These are phyloP conservation scores for Apiospora aurea DNA, from an alignment of 2,329 filamentous ascomycete genomes.

Conservation along the genomic window DNA sequence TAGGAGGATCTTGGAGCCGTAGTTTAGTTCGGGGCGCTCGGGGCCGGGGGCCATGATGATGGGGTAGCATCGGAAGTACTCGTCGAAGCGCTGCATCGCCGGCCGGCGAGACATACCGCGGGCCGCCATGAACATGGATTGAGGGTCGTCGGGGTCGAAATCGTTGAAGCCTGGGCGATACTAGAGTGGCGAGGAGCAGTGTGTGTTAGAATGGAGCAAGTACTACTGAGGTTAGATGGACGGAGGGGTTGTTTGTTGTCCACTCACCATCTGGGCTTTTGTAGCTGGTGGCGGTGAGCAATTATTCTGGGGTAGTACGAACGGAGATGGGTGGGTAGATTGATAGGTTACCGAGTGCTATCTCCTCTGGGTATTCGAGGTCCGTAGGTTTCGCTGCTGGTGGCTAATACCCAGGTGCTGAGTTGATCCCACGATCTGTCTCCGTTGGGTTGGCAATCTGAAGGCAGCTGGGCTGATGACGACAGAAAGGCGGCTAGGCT, in stretches of 20 bases:
- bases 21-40: slow-evolving; percentile 89
- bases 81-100: slow-evolving; percentile 83
- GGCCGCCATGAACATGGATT: slow-evolving; percentile 57
- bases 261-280: slow-evolving; percentile 2
- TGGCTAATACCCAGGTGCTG: not conserved
- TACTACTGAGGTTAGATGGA: not conserved
- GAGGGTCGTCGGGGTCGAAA: slow-evolving; percentile 56
- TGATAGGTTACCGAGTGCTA: not conserved
- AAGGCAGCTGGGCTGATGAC: slow-evolving; percentile 23
- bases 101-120: slow-evolving; percentile 52
- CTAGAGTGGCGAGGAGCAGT: slow-evolving; percentile 31
- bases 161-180: slow-evolving; percentile 49
- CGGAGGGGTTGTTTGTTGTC: not conserved
- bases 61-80: slow-evolving; percentile 98
- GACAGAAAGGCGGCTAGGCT: slow-evolving; percentile 17
- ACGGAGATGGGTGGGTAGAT: not conserved
- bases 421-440: not conserved
- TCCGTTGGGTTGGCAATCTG: slow-evolving; percentile 1
- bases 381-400: not conserved
- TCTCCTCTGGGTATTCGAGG: not conserved
- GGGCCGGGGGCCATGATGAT: slow-evolving; percentile 92
- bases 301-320: not conserved
- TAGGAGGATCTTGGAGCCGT: slow-evolving; percentile 96
- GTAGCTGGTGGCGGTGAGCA: not conserved
- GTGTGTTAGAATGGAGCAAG: not conserved